Percentiles rank a stretch among this genome's conserved stretches.
Conservation (phyloP, 768 basidiomycete species). For the Amanita rimosa region DNA sequence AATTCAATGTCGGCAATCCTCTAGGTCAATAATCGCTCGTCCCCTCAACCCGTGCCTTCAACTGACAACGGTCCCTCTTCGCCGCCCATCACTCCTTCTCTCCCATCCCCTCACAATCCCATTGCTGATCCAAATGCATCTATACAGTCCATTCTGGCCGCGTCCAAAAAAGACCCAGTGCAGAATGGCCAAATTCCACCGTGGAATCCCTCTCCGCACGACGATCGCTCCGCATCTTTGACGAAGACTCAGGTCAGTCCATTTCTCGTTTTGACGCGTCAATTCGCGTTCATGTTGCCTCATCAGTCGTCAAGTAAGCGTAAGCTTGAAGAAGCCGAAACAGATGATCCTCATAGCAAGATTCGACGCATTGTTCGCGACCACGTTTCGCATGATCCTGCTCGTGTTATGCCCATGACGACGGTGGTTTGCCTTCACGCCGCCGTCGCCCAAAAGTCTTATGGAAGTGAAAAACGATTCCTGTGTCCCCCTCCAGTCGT, state of each 20-base stretch:
- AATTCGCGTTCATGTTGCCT: neutral
- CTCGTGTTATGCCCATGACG: constrained; percentile 78
- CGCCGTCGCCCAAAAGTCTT: constrained; percentile 92
- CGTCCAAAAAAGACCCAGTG: constrained; percentile 31
- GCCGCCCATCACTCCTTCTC: constrained; percentile 7
- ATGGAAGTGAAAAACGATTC: constrained; percentile 91
- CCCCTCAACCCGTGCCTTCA: constrained; percentile 7
- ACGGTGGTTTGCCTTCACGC: constrained; percentile 87
- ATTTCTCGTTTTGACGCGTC: constrained; percentile 4
- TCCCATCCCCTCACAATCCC: constrained; percentile 14
- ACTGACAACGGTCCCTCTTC: constrained; percentile 6
- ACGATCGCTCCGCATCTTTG: constrained; percentile 18
- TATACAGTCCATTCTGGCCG: constrained; percentile 41
- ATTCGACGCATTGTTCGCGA: constrained; percentile 79
- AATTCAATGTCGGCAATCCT: constrained; percentile 5
- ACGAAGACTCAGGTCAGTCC: constrained; percentile 31
- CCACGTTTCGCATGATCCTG: constrained; percentile 66
- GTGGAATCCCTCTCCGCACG: constrained; percentile 21
- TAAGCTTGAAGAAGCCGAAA: constrained; percentile 56
- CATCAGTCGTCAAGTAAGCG: constrained; percentile 47
- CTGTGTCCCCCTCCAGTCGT: constrained; percentile 91
- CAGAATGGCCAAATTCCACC: constrained; percentile 30
- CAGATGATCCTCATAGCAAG: constrained; percentile 63
- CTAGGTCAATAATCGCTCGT: constrained; percentile 7
- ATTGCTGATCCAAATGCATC: constrained; percentile 32